These are phyloP conservation scores for Sporothrix pseudoabietina DNA, from an alignment of 2,329 filamentous ascomycete genomes.

Conservation along the genomic window DNA sequence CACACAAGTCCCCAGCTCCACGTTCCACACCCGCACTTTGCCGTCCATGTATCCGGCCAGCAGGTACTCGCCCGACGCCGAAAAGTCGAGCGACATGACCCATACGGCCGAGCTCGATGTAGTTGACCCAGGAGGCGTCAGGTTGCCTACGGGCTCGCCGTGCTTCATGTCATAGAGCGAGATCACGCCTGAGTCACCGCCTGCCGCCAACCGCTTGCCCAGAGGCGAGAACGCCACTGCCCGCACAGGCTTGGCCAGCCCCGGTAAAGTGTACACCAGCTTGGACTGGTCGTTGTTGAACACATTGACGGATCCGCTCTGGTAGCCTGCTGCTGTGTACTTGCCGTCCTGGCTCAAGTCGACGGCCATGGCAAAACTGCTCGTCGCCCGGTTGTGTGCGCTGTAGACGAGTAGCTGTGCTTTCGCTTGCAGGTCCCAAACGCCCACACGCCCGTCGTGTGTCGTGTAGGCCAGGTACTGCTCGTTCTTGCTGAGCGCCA, in stretches of 20 bases:
- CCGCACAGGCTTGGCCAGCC: conserved; percentile 83
- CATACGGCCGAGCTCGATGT: conserved; percentile 73
- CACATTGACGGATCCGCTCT: conserved; percentile 88
- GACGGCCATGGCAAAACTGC: conserved; percentile 84
- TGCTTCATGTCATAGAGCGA: conserved; percentile 89
- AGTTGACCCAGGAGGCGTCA: conserved; percentile 52
- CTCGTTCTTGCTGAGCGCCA: conserved; percentile 82
- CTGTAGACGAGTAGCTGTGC: conserved; percentile 64
- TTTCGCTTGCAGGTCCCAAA: conserved; percentile 71
- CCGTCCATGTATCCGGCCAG: conserved; percentile 88
- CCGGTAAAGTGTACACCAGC: conserved; percentile 81
- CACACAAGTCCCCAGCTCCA: conserved; percentile 80
- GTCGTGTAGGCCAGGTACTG: conserved; percentile 84
- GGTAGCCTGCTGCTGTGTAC: conserved; percentile 88
- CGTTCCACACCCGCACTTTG: conserved; percentile 93
- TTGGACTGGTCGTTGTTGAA: conserved; percentile 91
- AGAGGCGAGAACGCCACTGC: conserved; percentile 85
- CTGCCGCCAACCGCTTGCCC: conserved; percentile 81
- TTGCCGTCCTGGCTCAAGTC: conserved; percentile 78
- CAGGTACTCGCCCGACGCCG: conserved; percentile 85
- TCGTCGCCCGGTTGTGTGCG: conserved; percentile 60
- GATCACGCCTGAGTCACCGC: conserved; percentile 85
- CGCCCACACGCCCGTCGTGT: conserved; percentile 82
- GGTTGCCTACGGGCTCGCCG: conserved; percentile 86
- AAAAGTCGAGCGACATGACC: conserved; percentile 93